These are phyloP conservation scores for Triangularia setosa DNA, from an alignment of 2,329 filamentous ascomycete genomes.

Conservation along the genomic window DNA sequence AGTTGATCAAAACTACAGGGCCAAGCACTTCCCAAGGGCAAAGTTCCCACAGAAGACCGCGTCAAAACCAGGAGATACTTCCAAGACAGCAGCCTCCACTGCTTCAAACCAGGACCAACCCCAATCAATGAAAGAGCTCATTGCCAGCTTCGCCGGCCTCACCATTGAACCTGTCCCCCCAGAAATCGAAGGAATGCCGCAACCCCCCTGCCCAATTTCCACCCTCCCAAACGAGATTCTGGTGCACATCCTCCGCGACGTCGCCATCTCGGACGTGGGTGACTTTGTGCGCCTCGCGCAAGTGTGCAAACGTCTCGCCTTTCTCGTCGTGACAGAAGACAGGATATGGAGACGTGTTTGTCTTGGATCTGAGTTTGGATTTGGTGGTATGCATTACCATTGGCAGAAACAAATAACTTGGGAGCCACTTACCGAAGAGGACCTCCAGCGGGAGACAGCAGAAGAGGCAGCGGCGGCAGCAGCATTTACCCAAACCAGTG, in stretches of 20 bases:
- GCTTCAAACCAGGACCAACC: slow-evolving; percentile 50
- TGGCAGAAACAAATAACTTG: slow-evolving; percentile 62
- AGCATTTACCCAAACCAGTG: background rate
- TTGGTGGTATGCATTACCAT: slow-evolving; percentile 76
- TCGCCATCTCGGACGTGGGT: slow-evolving; percentile 71
- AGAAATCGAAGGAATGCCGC: slow-evolving; percentile 64
- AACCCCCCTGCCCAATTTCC: slow-evolving; percentile 77
- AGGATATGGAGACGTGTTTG: slow-evolving; percentile 79
- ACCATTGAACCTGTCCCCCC: slow-evolving; percentile 65
- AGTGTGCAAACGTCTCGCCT: slow-evolving; percentile 85
- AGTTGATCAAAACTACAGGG: slow-evolving; percentile 83
- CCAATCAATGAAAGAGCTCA: slow-evolving; percentile 62
- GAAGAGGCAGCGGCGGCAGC: slow-evolving; percentile 30
- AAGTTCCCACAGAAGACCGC: slow-evolving; percentile 48
- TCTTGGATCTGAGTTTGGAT: slow-evolving; percentile 68
- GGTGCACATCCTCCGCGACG: slow-evolving; percentile 68
- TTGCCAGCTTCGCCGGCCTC: slow-evolving; percentile 69
- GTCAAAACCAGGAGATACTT: slow-evolving; percentile 13
- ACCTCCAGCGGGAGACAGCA: slow-evolving; percentile 24
- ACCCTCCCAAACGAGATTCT: slow-evolving; percentile 79
- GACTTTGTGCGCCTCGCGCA: slow-evolving; percentile 70
- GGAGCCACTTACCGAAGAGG: slow-evolving; percentile 43
- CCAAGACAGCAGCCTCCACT: slow-evolving; percentile 40
- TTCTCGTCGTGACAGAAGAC: slow-evolving; percentile 78
- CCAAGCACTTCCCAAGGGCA: slow-evolving; percentile 83